Evolutionary conservation across 2,329 filamentous ascomycete species (phyloP), one percentile per base, ranked within the genome.

Genomic region (Paecilomyces niveus): DNA sequence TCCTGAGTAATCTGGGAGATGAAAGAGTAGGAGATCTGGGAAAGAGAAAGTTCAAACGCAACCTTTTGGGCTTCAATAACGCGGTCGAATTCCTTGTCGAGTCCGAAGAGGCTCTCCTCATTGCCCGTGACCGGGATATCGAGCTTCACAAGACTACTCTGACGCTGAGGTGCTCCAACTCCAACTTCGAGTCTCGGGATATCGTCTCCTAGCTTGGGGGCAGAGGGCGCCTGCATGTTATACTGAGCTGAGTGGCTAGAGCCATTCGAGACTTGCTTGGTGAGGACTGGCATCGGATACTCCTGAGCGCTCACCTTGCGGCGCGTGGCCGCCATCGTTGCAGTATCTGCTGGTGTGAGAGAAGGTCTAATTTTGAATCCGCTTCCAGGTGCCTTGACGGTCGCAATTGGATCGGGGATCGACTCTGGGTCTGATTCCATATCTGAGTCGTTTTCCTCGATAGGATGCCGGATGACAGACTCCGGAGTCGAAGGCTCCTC

Each of bases 41-140:
- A 73, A 67, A 77, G 72, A 66, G 77, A 75, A 65, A 73, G 70
- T 61, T 76, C 69, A 73, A 82, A 84, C 78, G 80, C 80, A 83
- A 97, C 92, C 92, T 97, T 97, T 89, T 97, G 92, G 72, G 88
- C 84, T 78, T 97, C 92, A 68, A 97, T 95, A 58, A 97, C 90
- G 61, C 93, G 85, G 69, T 97, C 92, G 75, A 97, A 97, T 72
- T 97, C 94, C 68, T 89, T 85, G 68, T 96, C 91, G 53, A 97
- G 83, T 63, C 91, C 93, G 62, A 96, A 86, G 61, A 94, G 82
- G 69, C 74, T 73, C 61, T 93, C 91, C 53, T 84, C 80, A 54
- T 80, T 78, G 33, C 80, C 77, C 63, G 92, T 86, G 64, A 95
- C 78, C 7, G 91, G 90, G 62, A 97, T 83, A 68, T 94, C 92